These are phyloP conservation scores for Malus hybrid DNA, from an alignment of 331 rosid genomes.

Conservation along the genomic window DNA sequence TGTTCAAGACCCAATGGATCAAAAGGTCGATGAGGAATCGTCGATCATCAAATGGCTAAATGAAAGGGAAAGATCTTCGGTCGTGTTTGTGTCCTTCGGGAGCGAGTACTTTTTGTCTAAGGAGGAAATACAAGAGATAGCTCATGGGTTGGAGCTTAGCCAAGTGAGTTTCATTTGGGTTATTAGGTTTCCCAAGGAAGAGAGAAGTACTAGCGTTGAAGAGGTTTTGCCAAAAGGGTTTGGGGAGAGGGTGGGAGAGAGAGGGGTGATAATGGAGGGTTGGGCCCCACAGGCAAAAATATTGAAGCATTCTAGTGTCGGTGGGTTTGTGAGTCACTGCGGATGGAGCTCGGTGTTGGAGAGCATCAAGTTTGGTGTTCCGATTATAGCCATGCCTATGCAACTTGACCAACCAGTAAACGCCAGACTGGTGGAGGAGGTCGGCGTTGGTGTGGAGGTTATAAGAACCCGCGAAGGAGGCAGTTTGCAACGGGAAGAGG, in stretches of 20 bases:
- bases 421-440: slow-evolving; percentile 15
- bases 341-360: slow-evolving; percentile 35
- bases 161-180: too few relatives aligned
- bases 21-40: neutral
- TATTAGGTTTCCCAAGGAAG: too few relatives aligned
- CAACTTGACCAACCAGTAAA: slow-evolving; percentile 21
- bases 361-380: slow-evolving; percentile 20
- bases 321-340: slow-evolving; percentile 4
- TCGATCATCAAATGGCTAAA: slow-evolving; percentile 12
- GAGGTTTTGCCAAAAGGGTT: slow-evolving; percentile 17
- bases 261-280: slow-evolving; percentile 1
- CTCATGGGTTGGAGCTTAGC: too few relatives aligned
- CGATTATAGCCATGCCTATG: slow-evolving; percentile 22
- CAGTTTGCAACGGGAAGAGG: neutral
- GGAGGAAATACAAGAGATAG: too few relatives aligned
- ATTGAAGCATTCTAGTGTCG: slow-evolving; percentile 2
- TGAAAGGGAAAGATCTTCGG: slow-evolving; percentile 4
- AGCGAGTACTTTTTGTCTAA: too few relatives aligned
- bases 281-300: slow-evolving; percentile 26
- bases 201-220: neutral
- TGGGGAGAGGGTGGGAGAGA: neutral
- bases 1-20: slow-evolving; percentile 5
- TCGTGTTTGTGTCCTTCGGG: neutral
- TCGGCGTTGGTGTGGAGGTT: slow-evolving; percentile 22
- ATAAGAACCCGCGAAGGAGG: slow-evolving; percentile 3